phyloP scores from a whole-genome alignment of 345 rosid species.

The Erysimum cheiranthoides region DNA sequence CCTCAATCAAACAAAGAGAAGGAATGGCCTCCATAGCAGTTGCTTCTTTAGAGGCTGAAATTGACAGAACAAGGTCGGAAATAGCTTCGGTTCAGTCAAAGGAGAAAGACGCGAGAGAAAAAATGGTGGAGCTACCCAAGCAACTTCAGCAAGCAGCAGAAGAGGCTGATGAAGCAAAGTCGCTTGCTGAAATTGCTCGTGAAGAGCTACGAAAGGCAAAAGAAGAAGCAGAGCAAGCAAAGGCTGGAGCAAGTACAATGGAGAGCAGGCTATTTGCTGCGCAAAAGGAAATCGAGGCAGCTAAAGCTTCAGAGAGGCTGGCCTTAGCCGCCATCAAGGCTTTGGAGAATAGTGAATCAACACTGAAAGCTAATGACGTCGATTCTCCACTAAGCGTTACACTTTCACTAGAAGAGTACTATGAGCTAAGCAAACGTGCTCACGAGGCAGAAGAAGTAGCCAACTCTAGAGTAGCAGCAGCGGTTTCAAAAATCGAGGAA shows the following conservation, averaged over 20 bases:
- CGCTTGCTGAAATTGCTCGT: conserved; percentile 62
- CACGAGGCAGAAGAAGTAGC: conserved; percentile 85
- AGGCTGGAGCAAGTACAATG: conserved; percentile 73
- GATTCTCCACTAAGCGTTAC: conserved; percentile 64
- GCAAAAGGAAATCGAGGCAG: conserved; percentile 84
- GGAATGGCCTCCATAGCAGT: conserved; percentile 84
- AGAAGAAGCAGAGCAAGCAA: conserved; percentile 85
- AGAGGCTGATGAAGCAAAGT: conserved; percentile 82
- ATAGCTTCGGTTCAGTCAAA: conserved; percentile 61
- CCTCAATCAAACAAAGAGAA: conserved; percentile 76
- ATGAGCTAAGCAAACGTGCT: conserved; percentile 81
- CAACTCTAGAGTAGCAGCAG: conserved; percentile 71
- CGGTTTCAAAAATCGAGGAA: conserved; percentile 71
- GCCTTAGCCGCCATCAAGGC: conserved; percentile 88
- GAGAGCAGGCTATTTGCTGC: conserved; percentile 76
- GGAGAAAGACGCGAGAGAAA: conserved; percentile 73
- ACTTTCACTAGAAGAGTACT: conserved; percentile 88
- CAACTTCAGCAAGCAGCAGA: conserved; percentile 75
- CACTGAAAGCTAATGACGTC: conserved; percentile 45
- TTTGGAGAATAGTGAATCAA: conserved; percentile 74
- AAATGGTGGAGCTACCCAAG: conserved; percentile 71
- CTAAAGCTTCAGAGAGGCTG: conserved; percentile 81
- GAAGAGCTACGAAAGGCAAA: conserved; percentile 77
- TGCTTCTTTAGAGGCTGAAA: conserved; percentile 78
- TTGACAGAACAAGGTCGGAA: conserved; percentile 66